Conservation (phyloP, 148 eudicot genomes). For the Drosera capensis region DNA sequence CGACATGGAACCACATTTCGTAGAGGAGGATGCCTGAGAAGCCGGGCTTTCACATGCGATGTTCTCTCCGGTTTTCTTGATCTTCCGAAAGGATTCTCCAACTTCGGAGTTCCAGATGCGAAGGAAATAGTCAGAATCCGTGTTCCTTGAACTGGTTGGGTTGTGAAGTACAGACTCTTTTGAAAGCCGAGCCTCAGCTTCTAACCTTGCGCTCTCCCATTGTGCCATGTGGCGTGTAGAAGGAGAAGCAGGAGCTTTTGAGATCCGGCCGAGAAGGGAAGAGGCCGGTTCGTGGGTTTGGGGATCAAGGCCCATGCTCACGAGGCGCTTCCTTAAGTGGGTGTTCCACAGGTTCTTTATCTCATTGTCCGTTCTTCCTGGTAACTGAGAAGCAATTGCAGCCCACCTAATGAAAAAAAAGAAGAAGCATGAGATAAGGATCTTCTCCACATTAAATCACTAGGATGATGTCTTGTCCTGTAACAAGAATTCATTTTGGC, state of each 20-base stretch:
- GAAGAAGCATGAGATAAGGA: not conserved
- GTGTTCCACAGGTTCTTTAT: constrained; percentile 96
- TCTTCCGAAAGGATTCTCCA: constrained; percentile 62
- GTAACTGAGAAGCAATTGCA: constrained; percentile 77
- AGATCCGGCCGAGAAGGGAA: constrained; percentile 11
- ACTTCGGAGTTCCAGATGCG: constrained; percentile 79
- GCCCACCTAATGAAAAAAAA: constrained; percentile 54
- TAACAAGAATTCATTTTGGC: not conserved
- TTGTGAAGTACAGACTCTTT: constrained; percentile 28
- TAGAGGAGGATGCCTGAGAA: constrained; percentile 44
- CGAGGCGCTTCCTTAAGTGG: constrained; percentile 59
- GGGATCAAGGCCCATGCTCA: constrained; percentile 67
- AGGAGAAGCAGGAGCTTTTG: constrained; percentile 32
- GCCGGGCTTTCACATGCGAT: constrained; percentile 25
- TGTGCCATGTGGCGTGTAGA: constrained; percentile 96
- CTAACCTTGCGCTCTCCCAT: constrained; percentile 95
- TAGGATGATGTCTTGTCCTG: not conserved
- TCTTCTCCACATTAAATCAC: not conserved
- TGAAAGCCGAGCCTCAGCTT: constrained; percentile 94
- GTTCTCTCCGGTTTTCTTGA: constrained; percentile 16
- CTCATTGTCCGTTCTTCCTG: constrained; percentile 92
- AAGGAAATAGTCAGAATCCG: constrained; percentile 46
- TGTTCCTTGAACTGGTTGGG: constrained; percentile 10
- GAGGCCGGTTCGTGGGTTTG: constrained; percentile 57
- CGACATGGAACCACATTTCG: constrained; percentile 23